Evolutionary conservation across 257 asterid species (phyloP).

Genomic region (Gentiana straminea): DNA sequence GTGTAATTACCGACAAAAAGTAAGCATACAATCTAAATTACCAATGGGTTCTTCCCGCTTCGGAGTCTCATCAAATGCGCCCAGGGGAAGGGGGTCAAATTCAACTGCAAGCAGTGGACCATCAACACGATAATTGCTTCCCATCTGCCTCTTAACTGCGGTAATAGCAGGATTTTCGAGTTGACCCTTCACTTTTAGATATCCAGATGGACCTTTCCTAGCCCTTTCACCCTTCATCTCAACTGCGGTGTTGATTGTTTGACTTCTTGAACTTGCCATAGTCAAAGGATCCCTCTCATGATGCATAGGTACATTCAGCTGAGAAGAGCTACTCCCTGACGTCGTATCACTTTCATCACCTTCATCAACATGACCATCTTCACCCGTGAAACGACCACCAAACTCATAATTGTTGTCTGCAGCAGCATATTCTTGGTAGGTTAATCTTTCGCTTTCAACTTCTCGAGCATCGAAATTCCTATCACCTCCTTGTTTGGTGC

Average conservation of each 20-base stretch:
- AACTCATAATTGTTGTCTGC: constrained; percentile 43
- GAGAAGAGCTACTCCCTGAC: constrained; percentile 67
- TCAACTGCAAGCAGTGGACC: constrained; percentile 91
- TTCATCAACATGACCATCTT: constrained; percentile 20
- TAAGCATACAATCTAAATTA: constrained; percentile 12
- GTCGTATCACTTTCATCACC: constrained; percentile 27
- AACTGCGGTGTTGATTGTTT: constrained; percentile 27
- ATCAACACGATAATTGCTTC: constrained; percentile 57
- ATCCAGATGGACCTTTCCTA: constrained; percentile 85
- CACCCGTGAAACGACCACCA: constrained; percentile 33
- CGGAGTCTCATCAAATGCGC: constrained; percentile 65
- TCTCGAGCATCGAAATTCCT: constrained; percentile 47
- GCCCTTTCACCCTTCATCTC: constrained; percentile 36
- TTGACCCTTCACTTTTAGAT: constrained; percentile 78
- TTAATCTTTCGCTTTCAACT: constrained; percentile 64
- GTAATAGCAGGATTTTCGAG: constrained; percentile 70
- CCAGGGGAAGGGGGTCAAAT: constrained; percentile 78
- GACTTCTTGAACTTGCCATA: constrained; percentile 35
- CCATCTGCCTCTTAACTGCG: constrained; percentile 85
- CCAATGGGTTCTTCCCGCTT: constrained; percentile 35
- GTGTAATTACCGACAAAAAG: background rate
- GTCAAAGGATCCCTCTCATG: constrained; percentile 31
- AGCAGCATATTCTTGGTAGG: constrained; percentile 37
- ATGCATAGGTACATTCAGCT: constrained; percentile 31
- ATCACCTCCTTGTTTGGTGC: constrained; percentile 71